phyloP scores from a whole-genome alignment of 768 basidiomycete genomes.

The Mycena latifolia region DNA sequence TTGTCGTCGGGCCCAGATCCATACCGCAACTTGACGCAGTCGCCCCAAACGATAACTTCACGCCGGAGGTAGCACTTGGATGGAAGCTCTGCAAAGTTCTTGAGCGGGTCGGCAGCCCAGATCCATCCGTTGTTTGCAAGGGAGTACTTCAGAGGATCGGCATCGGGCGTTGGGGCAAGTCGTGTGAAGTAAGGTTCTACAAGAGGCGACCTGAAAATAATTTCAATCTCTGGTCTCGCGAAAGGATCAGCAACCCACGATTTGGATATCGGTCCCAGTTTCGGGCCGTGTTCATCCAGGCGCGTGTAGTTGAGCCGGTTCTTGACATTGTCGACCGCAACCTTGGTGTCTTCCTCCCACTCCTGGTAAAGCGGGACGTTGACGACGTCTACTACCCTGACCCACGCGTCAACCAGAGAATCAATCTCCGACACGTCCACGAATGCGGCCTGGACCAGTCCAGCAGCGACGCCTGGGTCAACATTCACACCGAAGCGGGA shows the following conservation, averaged over 20 bases:
- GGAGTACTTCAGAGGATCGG: constrained; percentile 72
- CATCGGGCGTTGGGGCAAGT: constrained; percentile 57
- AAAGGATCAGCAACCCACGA: constrained; percentile 61
- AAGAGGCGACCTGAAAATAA: constrained; percentile 73
- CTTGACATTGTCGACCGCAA: constrained; percentile 79
- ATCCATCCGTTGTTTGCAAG: constrained; percentile 99
- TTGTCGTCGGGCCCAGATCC: constrained; percentile 84
- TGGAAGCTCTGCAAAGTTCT: constrained; percentile 92
- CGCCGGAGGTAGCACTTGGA: constrained; percentile 97
- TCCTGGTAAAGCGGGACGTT: constrained; percentile 92
- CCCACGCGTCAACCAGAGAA: constrained; percentile 79
- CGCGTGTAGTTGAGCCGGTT: constrained; percentile 86
- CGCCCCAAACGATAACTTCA: constrained; percentile 97
- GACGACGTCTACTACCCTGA: constrained; percentile 82
- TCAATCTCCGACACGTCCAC: constrained; percentile 59
- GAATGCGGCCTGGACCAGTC: constrained; percentile 79
- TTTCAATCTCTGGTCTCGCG: constrained; percentile 8
- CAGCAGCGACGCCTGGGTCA: constrained; percentile 75
- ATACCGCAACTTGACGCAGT: constrained; percentile 98
- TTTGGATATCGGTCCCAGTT: constrained; percentile 81
- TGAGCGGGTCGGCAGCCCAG: constrained; percentile 94
- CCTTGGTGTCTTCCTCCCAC: constrained; percentile 86
- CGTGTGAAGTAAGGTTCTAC: constrained; percentile 96
- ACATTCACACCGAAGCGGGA: constrained; percentile 78
- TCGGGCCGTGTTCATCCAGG: constrained; percentile 87